Base-by-base conservation (phyloP, 2,329 filamentous ascomycete species). In the Curvularia lunata region DNA sequence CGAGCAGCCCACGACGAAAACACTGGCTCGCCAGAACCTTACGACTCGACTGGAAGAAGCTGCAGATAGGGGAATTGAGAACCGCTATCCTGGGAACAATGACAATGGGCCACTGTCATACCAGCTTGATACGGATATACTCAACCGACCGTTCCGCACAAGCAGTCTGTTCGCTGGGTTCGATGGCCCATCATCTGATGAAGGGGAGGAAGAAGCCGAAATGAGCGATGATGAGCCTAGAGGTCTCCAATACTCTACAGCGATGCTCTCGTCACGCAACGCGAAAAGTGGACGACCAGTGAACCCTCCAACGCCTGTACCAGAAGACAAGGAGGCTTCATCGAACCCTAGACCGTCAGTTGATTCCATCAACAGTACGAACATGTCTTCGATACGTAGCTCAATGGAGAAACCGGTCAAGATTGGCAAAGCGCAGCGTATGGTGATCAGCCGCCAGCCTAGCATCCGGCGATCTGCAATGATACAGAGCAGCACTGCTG, bases 81-180 rank as follows among this genome's bases (percentile, higher is more conserved):
- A 93, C 68, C 83, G 85, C 1, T 93, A 92, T 72, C 88, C 89
- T 2, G 89, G 88, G 0, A 91, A 92, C 73, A 92, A 93, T 67
- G 91, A 95, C 67, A 88, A 93, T 68, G 90, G 90, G 0, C 89
- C 90, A 1, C 78, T 92, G 40, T 87, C 88, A 1, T 79, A 76
- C 19, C 77, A 81, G 54, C 82, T 85, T 13, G 84, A 82, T 52
- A 82, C 83, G 2, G 84, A 87, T 1, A 82, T 90, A 71, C 58
- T 69, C 21, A 85, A 88, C 59, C 85, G 88, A 16, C 90, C 91
- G 1, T 88, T 90, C 70, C 84, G 91, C 54, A 88, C 91, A 48
- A 94, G 90, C 76, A 95, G 91, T 71, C 80, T 96, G n/a, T 95
- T 95, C 75, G 90, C 91, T 30, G 91, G 91, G 0, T 95, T 96